Percentiles rank a stretch among this genome's conserved stretches.
phyloP scores from a whole-genome alignment of 2,329 filamentous ascomycete genomes.

The Alternaria metachromatica region DNA sequence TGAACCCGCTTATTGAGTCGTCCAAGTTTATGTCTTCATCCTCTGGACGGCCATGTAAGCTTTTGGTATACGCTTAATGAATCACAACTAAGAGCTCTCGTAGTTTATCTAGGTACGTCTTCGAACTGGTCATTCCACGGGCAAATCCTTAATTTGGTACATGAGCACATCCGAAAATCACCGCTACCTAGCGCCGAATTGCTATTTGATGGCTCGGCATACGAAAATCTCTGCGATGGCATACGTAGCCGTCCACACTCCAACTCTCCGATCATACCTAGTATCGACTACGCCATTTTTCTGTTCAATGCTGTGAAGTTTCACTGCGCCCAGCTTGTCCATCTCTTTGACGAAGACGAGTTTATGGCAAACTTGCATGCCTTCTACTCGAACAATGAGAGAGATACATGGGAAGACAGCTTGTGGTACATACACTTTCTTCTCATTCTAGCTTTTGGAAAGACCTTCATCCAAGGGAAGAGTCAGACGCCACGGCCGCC shows the following conservation, averaged over 20 bases:
- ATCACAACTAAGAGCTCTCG: neutral
- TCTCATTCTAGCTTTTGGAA: constrained; percentile 62
- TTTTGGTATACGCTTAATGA: neutral
- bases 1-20: constrained; percentile 33
- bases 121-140: constrained; percentile 65
- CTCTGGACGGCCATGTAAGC: constrained; percentile 28
- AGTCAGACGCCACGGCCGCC: constrained; percentile 47
- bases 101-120: constrained; percentile 62
- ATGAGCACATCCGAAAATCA: constrained; percentile 55
- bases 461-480: constrained; percentile 57
- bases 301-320: constrained; percentile 65
- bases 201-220: constrained; percentile 60
- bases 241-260: constrained; percentile 38
- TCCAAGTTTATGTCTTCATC: constrained; percentile 38
- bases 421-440: constrained; percentile 63
- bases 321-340: constrained; percentile 61
- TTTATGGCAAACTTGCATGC: constrained; percentile 56
- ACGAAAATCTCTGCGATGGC: constrained; percentile 61
- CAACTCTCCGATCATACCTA: constrained; percentile 54
- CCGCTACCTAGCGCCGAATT: constrained; percentile 54
- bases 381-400: constrained; percentile 50
- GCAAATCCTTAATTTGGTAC: constrained; percentile 57
- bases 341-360: constrained; percentile 61
- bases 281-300: constrained; percentile 59
- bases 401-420: constrained; percentile 29